Evolutionary conservation across 2,329 filamentous ascomycete genomes (phyloP).

Genomic region (Colletotrichum lini): DNA sequence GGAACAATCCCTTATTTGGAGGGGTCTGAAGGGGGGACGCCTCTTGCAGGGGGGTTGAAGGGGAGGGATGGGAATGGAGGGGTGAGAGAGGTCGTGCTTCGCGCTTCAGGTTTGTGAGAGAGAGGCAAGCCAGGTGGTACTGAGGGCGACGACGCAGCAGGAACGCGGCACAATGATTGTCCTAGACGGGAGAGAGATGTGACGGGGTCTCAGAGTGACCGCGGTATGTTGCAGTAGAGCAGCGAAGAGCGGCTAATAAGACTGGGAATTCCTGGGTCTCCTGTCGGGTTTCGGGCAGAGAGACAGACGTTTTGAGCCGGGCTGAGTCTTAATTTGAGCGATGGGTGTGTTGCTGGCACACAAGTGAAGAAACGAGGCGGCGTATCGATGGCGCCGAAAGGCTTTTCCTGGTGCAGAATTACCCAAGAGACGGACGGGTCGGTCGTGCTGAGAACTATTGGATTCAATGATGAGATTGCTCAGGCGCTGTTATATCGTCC

Average conservation of each 20-base stretch:
- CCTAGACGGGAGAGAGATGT: neutral
- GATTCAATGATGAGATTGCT: slow-evolving; percentile 32
- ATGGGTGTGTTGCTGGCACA: neutral
- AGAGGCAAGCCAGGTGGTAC: neutral
- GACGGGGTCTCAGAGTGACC: neutral
- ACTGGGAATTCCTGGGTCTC: slow-evolving; percentile 22
- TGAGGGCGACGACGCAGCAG: slow-evolving; percentile 23
- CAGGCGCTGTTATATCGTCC: slow-evolving; percentile 9
- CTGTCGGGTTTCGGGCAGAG: slow-evolving; percentile 5
- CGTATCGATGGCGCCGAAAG: slow-evolving; percentile 24
- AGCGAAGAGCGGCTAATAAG: slow-evolving; percentile 9
- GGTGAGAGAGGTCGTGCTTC: slow-evolving; percentile 39
- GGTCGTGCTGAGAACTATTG: slow-evolving; percentile 26
- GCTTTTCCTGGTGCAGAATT: slow-evolving; percentile 18
- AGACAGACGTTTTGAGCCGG: neutral
- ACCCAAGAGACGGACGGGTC: slow-evolving; percentile 9
- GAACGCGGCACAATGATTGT: slow-evolving; percentile 37
- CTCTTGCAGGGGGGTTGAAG: slow-evolving; percentile 27
- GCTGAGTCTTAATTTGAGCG: slow-evolving; percentile 1
- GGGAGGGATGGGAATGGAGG: slow-evolving; percentile 34
- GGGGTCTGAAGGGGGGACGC: slow-evolving; percentile 39
- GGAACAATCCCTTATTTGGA: slow-evolving; percentile 40
- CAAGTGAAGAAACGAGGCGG: slow-evolving; percentile 16
- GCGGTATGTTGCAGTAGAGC: slow-evolving; percentile 7
- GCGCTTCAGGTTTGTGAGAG: slow-evolving; percentile 40